phyloP scores from a whole-genome alignment of 2,329 filamentous ascomycete genomes.

The Myriangium duriaei region DNA sequence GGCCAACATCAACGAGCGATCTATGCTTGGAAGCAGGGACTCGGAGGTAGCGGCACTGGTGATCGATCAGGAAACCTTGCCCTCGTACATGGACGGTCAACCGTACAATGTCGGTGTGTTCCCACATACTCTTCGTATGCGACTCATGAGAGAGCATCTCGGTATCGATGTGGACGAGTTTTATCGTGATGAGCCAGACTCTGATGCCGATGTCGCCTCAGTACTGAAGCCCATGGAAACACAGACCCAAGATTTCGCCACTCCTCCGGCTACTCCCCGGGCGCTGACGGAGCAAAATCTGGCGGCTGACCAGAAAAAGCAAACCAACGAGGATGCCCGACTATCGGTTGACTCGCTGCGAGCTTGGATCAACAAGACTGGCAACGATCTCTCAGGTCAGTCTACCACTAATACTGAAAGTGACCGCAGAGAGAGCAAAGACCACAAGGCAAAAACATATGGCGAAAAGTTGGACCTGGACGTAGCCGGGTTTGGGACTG shows the following conservation, averaged over 20 bases:
- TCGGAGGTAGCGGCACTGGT: slow-evolving; percentile 86
- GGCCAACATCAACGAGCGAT: slow-evolving; percentile 96
- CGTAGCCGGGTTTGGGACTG: slow-evolving; percentile 63
- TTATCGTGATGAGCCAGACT: slow-evolving; percentile 22
- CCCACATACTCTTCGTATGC: slow-evolving; percentile 81
- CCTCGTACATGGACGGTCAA: slow-evolving; percentile 79
- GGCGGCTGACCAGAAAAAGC: slow-evolving; percentile 11
- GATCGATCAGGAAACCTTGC: slow-evolving; percentile 83
- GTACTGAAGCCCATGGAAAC: slow-evolving; percentile 31
- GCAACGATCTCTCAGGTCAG: slow-evolving; percentile 5
- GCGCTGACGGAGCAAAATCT: slow-evolving; percentile 18
- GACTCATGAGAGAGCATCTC: slow-evolving; percentile 91
- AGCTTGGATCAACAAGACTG: slow-evolving; percentile 8
- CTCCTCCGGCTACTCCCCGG: slow-evolving; percentile 25
- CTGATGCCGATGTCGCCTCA: slow-evolving; percentile 43
- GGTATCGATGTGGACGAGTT: slow-evolving; percentile 92
- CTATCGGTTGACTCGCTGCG: slow-evolving; percentile 38
- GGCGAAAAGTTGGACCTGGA: slow-evolving; percentile 50
- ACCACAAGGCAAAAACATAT: slow-evolving; percentile 4
- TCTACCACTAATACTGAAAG: not conserved
- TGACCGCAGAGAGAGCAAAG: not conserved
- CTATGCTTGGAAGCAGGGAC: slow-evolving; percentile 82
- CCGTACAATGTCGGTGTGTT: slow-evolving; percentile 87
- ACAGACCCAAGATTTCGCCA: slow-evolving; percentile 21
- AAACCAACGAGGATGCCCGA: slow-evolving; percentile 58